Percentiles rank a stretch among this genome's conserved stretches.
phyloP scores from a whole-genome alignment of 805 yeast species.

The Hermanozyma aechmeae region DNA sequence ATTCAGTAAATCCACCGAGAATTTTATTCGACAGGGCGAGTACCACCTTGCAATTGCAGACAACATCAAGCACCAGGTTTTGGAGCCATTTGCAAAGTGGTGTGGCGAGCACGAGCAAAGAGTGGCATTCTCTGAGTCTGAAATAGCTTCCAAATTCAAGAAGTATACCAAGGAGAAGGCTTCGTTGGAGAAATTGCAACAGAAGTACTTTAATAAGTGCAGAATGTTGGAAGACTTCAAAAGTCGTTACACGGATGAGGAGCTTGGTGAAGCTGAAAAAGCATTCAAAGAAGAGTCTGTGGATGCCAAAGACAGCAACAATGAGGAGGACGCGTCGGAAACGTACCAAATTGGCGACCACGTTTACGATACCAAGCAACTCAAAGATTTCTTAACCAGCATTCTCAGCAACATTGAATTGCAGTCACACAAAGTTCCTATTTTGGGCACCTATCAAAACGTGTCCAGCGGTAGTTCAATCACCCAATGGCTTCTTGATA shows the following conservation, averaged over 20 bases:
- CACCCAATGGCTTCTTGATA: slow-evolving; percentile 47
- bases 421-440: slow-evolving; percentile 48
- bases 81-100: slow-evolving; percentile 70
- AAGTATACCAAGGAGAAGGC: slow-evolving; percentile 39
- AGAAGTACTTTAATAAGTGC: slow-evolving; percentile 69
- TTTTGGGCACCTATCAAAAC: slow-evolving; percentile 58
- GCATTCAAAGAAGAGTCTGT: too few species aligned
- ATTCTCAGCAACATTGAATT: slow-evolving; percentile 37
- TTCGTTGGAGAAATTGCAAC: slow-evolving; percentile 49
- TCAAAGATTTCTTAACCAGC: slow-evolving; percentile 26
- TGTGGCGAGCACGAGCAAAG: slow-evolving; percentile 62
- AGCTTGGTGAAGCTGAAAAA: slow-evolving; percentile 10
- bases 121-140: slow-evolving; percentile 50
- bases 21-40: slow-evolving; percentile 49
- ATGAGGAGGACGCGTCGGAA: slow-evolving; percentile 13
- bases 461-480: slow-evolving; percentile 55
- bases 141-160: slow-evolving; percentile 41
- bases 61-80: slow-evolving; percentile 49
- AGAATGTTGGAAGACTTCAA: slow-evolving; percentile 61
- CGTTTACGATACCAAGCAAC: slow-evolving; percentile 17
- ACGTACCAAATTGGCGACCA: slow-evolving; percentile 24
- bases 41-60: slow-evolving; percentile 54
- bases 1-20: slow-evolving; percentile 44
- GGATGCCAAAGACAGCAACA: slow-evolving; percentile 14
- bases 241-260: slow-evolving; percentile 37